phyloP scores from a whole-genome alignment of 257 asterid genomes.

The Solanum virginianum region DNA sequence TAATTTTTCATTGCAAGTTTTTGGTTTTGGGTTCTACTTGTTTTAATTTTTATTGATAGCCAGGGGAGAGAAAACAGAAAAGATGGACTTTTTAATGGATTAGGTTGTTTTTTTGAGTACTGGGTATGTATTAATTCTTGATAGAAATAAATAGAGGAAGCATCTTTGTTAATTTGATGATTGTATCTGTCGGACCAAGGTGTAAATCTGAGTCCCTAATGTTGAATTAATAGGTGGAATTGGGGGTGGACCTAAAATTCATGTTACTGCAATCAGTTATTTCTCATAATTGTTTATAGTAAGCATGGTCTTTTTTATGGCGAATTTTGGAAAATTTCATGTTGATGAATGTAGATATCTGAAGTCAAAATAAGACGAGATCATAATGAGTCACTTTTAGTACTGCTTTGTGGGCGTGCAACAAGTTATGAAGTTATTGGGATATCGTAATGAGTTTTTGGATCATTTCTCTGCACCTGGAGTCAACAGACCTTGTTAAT shows the following conservation, averaged over 20 bases:
- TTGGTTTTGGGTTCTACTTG: background rate
- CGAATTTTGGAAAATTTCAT: background rate
- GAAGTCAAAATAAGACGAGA: background rate
- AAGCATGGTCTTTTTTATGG: background rate
- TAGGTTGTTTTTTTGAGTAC: background rate
- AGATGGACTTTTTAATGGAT: background rate
- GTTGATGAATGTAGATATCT: background rate
- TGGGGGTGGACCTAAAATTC: background rate
- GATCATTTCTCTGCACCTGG: background rate
- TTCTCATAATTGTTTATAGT: background rate
- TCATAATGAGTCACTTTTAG: background rate
- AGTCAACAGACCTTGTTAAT: background rate
- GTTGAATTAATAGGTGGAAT: background rate
- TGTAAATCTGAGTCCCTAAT: background rate
- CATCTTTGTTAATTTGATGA: background rate
- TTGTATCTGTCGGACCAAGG: background rate
- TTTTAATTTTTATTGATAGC: background rate
- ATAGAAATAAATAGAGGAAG: background rate
- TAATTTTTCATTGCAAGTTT: too few species aligned
- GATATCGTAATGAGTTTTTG: background rate
- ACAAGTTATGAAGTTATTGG: background rate
- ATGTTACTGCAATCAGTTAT: background rate
- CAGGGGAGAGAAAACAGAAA: background rate
- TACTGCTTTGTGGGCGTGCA: background rate
- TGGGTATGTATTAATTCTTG: background rate